Evolutionary conservation across 2,329 filamentous ascomycete species (phyloP).

Genomic region (Fusarium duplospermum): DNA sequence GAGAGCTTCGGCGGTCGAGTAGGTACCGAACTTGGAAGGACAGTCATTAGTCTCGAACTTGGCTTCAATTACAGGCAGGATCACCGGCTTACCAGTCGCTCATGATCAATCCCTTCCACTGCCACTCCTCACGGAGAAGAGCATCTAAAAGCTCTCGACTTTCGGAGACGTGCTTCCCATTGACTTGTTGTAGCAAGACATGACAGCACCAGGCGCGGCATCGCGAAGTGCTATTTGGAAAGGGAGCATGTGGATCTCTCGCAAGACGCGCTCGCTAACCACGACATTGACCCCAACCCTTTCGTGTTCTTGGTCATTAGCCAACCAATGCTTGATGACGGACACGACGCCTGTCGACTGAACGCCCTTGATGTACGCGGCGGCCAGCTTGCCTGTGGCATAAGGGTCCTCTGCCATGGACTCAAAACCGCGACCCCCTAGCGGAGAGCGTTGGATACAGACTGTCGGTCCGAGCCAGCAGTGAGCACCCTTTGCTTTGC

Average conservation of each 20-base stretch:
- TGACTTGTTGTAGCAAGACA: constrained; percentile 59
- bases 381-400: background rate
- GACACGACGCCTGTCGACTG: background rate
- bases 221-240: constrained; percentile 55
- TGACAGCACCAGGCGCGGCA: constrained; percentile 53
- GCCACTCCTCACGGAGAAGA: constrained; percentile 56
- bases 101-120: constrained; percentile 56
- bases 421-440: constrained; percentile 10
- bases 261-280: background rate
- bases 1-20: constrained; percentile 45
- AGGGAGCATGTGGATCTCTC: constrained; percentile 53
- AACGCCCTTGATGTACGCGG: constrained; percentile 4
- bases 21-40: constrained; percentile 28
- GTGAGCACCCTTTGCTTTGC: constrained; percentile 13
- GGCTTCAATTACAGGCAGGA: fast-evolving
- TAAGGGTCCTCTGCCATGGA: constrained; percentile 9
- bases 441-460: constrained; percentile 3
- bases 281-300: background rate
- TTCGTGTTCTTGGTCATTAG: constrained; percentile 16
- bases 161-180: constrained; percentile 49
- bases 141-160: constrained; percentile 42
- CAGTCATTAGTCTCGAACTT: background rate
- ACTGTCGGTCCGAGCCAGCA: constrained; percentile 11
- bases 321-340: constrained; percentile 9
- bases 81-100: constrained; percentile 54